Percentiles rank a stretch among this genome's conserved stretches.
Evolutionary conservation across 495 filamentous ascomycete genomes (phyloP).

Genomic region (Penicillium canariense): DNA sequence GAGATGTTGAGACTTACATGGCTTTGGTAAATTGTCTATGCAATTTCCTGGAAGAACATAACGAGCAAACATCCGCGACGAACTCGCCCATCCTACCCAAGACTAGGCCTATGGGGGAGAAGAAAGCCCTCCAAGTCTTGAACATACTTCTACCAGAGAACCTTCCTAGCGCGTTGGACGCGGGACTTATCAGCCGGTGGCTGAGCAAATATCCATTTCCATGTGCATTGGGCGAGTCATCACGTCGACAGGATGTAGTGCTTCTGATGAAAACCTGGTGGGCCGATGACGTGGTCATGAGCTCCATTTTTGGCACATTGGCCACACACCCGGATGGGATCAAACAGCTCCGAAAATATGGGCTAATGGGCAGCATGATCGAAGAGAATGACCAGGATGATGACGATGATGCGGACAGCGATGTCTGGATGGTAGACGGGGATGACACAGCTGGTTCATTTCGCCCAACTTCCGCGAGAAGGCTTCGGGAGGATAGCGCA

Average conservation of each 20-base stretch:
- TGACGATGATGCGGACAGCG: conserved; percentile 46
- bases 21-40: conserved; percentile 48
- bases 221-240: conserved; percentile 35
- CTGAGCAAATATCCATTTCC: conserved; percentile 51
- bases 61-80: conserved; percentile 34
- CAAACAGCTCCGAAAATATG: conserved; percentile 45
- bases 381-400: conserved; percentile 47
- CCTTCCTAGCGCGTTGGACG: conserved; percentile 38
- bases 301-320: conserved; percentile 38
- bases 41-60: conserved; percentile 47
- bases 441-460: conserved; percentile 42
- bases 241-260: conserved; percentile 40
- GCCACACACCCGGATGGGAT: conserved; percentile 31
- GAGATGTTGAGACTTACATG: conserved; percentile 38
- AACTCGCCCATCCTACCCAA: conserved; percentile 45
- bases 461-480: conserved; percentile 28
- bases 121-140: conserved; percentile 39
- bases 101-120: conserved; percentile 43
- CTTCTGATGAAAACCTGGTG: conserved; percentile 49
- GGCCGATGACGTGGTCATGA: conserved; percentile 47
- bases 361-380: conserved; percentile 43
- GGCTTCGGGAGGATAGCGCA: conserved; percentile 42
- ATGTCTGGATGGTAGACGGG: conserved; percentile 52
- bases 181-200: conserved; percentile 49
- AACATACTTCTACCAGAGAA: conserved; percentile 40